phyloP scores from a whole-genome alignment of 257 asterid species.

The Apocynum venetum region DNA sequence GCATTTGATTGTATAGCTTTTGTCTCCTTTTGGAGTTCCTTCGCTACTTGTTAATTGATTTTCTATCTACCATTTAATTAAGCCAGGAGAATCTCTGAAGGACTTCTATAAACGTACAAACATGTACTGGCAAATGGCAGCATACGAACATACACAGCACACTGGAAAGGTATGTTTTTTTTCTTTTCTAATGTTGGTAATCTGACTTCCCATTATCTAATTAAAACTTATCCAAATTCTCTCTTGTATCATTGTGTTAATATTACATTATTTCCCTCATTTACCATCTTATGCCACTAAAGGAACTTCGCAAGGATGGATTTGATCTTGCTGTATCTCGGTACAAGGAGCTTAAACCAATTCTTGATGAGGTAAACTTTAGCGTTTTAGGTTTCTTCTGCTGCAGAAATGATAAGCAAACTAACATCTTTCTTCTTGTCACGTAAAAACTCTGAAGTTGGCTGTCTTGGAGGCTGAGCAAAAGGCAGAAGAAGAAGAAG shows the following conservation, averaged over 20 bases:
- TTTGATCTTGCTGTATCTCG: constrained; percentile 89
- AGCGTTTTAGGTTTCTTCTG: background rate
- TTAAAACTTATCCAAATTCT: background rate
- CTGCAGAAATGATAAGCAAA: background rate
- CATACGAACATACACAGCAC: constrained; percentile 95
- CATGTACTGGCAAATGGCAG: constrained; percentile 99
- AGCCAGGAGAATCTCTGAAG: constrained; percentile 93
- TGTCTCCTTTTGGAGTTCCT: background rate
- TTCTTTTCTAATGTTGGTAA: constrained; percentile 8
- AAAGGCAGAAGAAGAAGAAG: constrained; percentile 86
- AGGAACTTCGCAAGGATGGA: constrained; percentile 99
- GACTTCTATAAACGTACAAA: constrained; percentile 93
- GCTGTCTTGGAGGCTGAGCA: constrained; percentile 91
- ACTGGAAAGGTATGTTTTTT: constrained; percentile 83
- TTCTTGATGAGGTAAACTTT: constrained; percentile 81
- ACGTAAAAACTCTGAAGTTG: constrained; percentile 42
- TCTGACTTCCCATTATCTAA: background rate
- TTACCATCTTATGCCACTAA: constrained; percentile 1
- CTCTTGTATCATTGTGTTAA: background rate
- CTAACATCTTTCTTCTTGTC: constrained; percentile 5
- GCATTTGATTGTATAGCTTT: constrained; percentile 5
- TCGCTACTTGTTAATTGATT: constrained; percentile 5
- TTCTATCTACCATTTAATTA: constrained; percentile 10
- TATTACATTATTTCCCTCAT: background rate
- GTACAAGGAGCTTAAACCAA: constrained; percentile 93